Percentiles rank a stretch among this genome's conserved stretches.
These are phyloP conservation scores for Rubia yunnanensis DNA, from an alignment of 257 asterid species.

Conservation along the genomic window DNA sequence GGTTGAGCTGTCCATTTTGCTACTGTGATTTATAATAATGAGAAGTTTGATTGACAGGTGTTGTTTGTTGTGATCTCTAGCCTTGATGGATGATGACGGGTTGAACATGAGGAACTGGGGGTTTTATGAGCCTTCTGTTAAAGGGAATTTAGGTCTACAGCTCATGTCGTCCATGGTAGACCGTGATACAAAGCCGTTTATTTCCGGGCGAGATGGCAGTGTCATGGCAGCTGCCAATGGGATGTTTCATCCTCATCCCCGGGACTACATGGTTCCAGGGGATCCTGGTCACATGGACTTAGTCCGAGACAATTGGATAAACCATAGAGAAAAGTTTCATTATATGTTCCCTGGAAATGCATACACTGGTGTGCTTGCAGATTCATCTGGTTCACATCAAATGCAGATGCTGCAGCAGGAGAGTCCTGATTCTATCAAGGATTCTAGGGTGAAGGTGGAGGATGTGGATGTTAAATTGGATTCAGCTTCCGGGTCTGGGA, in stretches of 20 bases:
- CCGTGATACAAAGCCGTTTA: slow-evolving; percentile 67
- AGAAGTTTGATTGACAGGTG: slow-evolving; percentile 17
- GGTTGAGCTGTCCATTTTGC: slow-evolving; percentile 12
- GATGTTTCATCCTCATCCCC: slow-evolving; percentile 48
- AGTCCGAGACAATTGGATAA: slow-evolving; percentile 76
- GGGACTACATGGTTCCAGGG: slow-evolving; percentile 49
- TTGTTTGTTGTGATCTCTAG: slow-evolving; percentile 39
- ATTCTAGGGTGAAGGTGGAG: slow-evolving; percentile 30
- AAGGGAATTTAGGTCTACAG: slow-evolving; percentile 69
- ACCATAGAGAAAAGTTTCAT: slow-evolving; percentile 64
- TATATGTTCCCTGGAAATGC: slow-evolving; percentile 64
- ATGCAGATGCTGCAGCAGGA: slow-evolving; percentile 60
- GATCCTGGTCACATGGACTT: slow-evolving; percentile 70
- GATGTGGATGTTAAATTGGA: slow-evolving; percentile 45
- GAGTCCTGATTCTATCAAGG: slow-evolving; percentile 32
- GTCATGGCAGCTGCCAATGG: slow-evolving; percentile 58
- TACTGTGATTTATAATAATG: slow-evolving; percentile 5
- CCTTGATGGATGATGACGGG: slow-evolving; percentile 67
- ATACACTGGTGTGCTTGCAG: slow-evolving; percentile 46
- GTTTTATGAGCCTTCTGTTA: slow-evolving; percentile 66
- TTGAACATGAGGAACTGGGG: slow-evolving; percentile 91
- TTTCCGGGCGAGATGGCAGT: slow-evolving; percentile 48
- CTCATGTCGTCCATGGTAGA: slow-evolving; percentile 71
- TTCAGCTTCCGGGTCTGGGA: slow-evolving; percentile 28
- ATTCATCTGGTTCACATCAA: slow-evolving; percentile 52